Percentiles rank a stretch among this genome's conserved stretches.
These are phyloP conservation scores for Populus pruinosa DNA, from an alignment of 345 rosid species.

Conservation along the genomic window DNA sequence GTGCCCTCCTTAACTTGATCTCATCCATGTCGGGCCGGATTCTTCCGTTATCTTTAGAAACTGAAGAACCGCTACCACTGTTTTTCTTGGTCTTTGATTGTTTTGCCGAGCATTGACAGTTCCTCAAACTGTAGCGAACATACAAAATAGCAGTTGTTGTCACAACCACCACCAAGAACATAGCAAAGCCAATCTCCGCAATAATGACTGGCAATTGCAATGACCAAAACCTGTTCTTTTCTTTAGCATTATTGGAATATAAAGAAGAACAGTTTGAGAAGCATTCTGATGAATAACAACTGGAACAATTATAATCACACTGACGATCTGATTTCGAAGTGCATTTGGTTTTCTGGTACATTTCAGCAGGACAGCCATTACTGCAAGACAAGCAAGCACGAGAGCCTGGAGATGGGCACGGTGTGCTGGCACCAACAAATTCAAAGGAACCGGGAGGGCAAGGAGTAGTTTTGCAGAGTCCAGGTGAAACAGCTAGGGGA, in stretches of 20 bases:
- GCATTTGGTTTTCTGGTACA: constrained; percentile 71
- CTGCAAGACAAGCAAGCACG: constrained; percentile 79
- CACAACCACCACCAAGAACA: constrained; percentile 57
- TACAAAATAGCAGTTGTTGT: constrained; percentile 55
- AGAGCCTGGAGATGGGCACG: constrained; percentile 56
- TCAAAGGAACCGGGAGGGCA: constrained; percentile 63
- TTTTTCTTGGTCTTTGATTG: constrained; percentile 48
- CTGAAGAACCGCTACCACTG: constrained; percentile 32
- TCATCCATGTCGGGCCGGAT: constrained; percentile 62
- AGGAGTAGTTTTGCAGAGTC: constrained; percentile 64
- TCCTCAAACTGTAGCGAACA: constrained; percentile 62
- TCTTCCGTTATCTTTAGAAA: constrained; percentile 48
- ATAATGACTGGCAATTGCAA: constrained; percentile 73
- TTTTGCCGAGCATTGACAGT: constrained; percentile 61
- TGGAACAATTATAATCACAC: constrained; percentile 80
- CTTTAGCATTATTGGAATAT: constrained; percentile 20
- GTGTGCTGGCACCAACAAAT: constrained; percentile 36
- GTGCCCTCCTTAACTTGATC: constrained; percentile 78
- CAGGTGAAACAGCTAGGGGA: constrained; percentile 77
- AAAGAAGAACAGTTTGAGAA: constrained; percentile 70
- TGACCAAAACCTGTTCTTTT: constrained; percentile 69
- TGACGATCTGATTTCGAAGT: constrained; percentile 48
- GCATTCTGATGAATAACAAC: constrained; percentile 62
- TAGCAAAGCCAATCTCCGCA: constrained; percentile 69
- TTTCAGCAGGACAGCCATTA: constrained; percentile 61